Conservation (phyloP, 2,329 filamentous ascomycete species). For the Cephalotrichum gorgonifer region DNA sequence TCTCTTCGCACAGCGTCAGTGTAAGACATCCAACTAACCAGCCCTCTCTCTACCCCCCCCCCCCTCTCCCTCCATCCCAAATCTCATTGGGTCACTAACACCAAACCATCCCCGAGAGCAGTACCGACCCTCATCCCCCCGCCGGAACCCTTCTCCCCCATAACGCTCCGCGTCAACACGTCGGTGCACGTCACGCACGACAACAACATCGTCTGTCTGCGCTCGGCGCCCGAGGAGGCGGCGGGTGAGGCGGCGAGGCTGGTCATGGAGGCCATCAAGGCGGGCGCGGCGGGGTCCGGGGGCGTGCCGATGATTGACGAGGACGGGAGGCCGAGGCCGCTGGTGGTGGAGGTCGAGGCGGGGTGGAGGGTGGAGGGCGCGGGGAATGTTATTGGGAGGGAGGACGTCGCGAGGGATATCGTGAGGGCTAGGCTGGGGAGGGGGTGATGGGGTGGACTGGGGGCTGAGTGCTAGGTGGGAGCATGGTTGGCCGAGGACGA, state of each 20-base stretch:
- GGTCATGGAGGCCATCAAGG: constrained; percentile 32
- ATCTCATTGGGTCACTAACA: constrained; percentile 9
- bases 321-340: constrained; percentile 28
- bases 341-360: constrained; percentile 33
- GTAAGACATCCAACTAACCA: background rate
- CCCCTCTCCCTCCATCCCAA: background rate
- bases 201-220: constrained; percentile 37
- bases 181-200: constrained; percentile 33
- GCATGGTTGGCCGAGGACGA: too few species aligned
- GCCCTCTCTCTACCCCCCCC: background rate
- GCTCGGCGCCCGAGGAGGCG: constrained; percentile 24
- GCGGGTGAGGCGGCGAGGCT: constrained; percentile 32
- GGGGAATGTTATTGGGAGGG: constrained; percentile 31
- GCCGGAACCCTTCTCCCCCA: constrained; percentile 21
- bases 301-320: constrained; percentile 36
- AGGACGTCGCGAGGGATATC: background rate
- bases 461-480: background rate
- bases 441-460: background rate
- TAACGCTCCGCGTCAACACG: constrained; percentile 37
- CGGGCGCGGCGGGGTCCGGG: constrained; percentile 25
- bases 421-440: background rate
- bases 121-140: constrained; percentile 4
- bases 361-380: constrained; percentile 32
- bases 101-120: constrained; percentile 5
- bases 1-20: background rate